Conservation (phyloP, 371 early-diverging fungal species). For the Funneliformis caledonium region DNA sequence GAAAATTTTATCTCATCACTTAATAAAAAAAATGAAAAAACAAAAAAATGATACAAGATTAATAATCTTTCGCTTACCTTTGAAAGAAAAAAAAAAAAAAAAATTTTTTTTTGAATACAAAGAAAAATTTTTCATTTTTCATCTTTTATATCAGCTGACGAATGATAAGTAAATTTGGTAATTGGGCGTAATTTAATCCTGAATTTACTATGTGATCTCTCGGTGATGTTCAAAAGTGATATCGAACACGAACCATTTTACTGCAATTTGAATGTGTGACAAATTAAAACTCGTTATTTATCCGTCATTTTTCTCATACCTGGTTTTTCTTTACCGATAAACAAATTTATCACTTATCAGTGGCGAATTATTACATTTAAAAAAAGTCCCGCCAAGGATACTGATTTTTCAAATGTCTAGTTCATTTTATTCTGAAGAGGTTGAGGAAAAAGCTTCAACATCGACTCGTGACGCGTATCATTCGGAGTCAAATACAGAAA, state of each 20-base stretch:
- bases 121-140: not conserved
- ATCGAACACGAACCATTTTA: not conserved
- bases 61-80: not conserved
- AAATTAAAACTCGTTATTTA: constrained; percentile 12
- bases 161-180: not conserved
- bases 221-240: not conserved
- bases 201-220: no score
- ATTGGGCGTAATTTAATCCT: not conserved
- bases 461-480: constrained; percentile 28
- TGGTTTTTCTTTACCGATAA: not conserved
- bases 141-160: not conserved
- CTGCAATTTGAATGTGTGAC: not conserved
- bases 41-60: not conserved
- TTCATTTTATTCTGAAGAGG: not conserved
- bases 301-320: not conserved
- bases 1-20: not conserved
- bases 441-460: not conserved
- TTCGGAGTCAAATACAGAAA: not conserved
- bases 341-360: not conserved
- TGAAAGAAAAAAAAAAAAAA: not conserved
- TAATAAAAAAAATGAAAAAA: no score
- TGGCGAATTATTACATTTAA: not conserved
- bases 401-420: not conserved
- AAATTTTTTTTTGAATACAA: not conserved
- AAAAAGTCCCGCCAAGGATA: not conserved